phyloP scores from a whole-genome alignment of 1,284 basidiomycete species.

The Coniophora puteana region DNA sequence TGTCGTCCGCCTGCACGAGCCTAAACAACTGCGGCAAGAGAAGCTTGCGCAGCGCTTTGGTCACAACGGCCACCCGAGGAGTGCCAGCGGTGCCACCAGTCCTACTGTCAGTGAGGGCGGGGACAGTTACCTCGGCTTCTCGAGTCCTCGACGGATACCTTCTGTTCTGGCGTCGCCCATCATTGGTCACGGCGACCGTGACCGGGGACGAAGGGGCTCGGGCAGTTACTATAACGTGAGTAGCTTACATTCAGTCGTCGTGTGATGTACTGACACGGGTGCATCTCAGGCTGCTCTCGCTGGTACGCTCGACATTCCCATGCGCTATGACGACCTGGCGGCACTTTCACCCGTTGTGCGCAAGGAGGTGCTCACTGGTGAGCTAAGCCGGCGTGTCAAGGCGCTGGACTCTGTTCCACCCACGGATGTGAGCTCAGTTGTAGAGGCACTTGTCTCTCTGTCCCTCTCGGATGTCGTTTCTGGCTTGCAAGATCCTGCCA shows the following conservation, averaged over 20 bases:
- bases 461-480: slow-evolving; percentile 74
- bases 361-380: slow-evolving; percentile 79
- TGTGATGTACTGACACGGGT: slow-evolving; percentile 5
- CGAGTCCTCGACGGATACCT: slow-evolving; percentile 61
- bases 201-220: slow-evolving; percentile 68
- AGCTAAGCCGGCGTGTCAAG: slow-evolving; percentile 73
- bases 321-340: slow-evolving; percentile 79
- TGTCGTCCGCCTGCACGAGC: slow-evolving; percentile 85
- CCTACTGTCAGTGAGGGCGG: slow-evolving; percentile 77
- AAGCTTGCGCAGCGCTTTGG: slow-evolving; percentile 79
- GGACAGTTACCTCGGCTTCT: slow-evolving; percentile 67
- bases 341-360: slow-evolving; percentile 79
- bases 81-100: slow-evolving; percentile 75
- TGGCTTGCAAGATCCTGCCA: slow-evolving; percentile 65
- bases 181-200: slow-evolving; percentile 48
- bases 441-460: slow-evolving; percentile 63
- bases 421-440: slow-evolving; percentile 59
- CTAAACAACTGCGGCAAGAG: slow-evolving; percentile 84
- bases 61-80: slow-evolving; percentile 73
- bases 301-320: slow-evolving; percentile 72
- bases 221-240: slow-evolving; percentile 80
- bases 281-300: slow-evolving; percentile 64
- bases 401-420: slow-evolving; percentile 45
- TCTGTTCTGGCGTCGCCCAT: slow-evolving; percentile 53
- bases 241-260: slow-evolving; percentile 3